Base-by-base conservation (phyloP, 176 grass and related monocot species). In the Secale cereale region DNA sequence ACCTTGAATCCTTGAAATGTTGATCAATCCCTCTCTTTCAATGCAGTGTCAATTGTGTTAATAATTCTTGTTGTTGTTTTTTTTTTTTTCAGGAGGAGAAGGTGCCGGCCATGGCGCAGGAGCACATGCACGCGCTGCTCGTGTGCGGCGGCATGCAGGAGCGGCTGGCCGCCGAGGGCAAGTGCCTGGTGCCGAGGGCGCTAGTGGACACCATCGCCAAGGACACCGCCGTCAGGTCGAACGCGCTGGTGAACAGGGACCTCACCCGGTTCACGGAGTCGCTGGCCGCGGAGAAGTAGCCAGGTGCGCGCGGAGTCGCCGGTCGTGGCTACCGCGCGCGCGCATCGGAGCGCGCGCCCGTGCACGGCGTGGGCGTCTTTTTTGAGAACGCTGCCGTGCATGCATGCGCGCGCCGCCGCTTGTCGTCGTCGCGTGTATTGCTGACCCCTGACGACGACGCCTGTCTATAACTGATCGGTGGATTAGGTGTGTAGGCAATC, bases 141-240 rank as follows among this genome's bases (percentile, higher is more conserved):
- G 41, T 8, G 23, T 45, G 74, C 43, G 61, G 78, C 46, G 39
- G 64, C 41, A 40, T 94, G 78, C 95, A 94, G 72, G 81, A 89
- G 67, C 81, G 78, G 29, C 82, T 97, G 45, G 88, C 83, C n/a
- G 88, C 76, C 15, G 83, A 91, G 81, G 92, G 84, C 70, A 89
- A 39, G 84, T 92, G 95, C 81, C 74, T 92, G 84, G 92, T 92
- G 77, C 88, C 90, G 39, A 88, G 25, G 26, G 82, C 40, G 23
- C 40, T 92, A n/a, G 86, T 82, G 8, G 82, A 78, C 43, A 72
- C 77, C 77, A n/a, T 94, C 22, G 80, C 78, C 48, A 81, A 76
- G 22, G 90, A 92, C 74, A 16, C 28, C 4, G 81, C 52, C 78
- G 71, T 94, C 77, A 86, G 74, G 78, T 86, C 89, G 10, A 85